These are phyloP conservation scores for Aegilops tauschii DNA, from an alignment of 176 grass and related monocot genomes.

Conservation along the genomic window DNA sequence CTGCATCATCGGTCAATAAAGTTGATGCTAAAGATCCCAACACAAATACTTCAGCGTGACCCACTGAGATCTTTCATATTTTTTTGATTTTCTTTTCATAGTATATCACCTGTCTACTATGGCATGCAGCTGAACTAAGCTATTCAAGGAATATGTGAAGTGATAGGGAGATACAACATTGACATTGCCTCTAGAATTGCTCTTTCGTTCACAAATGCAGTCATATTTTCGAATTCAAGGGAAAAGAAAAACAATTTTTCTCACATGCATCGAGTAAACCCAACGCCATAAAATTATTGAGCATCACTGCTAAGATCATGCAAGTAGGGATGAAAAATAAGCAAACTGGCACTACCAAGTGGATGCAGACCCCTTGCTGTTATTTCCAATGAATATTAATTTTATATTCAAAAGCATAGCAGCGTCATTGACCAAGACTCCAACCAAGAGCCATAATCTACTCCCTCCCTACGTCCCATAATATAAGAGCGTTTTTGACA, in stretches of 20 bases:
- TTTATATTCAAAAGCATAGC: not conserved
- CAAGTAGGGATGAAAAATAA: not conserved
- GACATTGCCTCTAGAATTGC: not conserved
- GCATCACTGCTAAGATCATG: not conserved
- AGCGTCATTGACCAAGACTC: not conserved
- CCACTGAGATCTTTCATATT: not conserved
- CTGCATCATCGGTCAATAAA: not conserved
- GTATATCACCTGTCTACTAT: not conserved
- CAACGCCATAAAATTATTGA: not conserved
- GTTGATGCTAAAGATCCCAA: not conserved
- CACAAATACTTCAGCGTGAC: not conserved
- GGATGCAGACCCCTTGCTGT: not conserved
- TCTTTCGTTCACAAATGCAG: not conserved
- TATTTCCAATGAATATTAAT: not conserved
- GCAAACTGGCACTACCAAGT: too few species aligned
- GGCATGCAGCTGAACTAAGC: not conserved
- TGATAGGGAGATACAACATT: not conserved
- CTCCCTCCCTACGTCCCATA: too few species aligned
- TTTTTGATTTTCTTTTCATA: not conserved
- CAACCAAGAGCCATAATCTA: not conserved
- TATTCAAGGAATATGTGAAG: not conserved
- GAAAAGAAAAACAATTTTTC: not conserved
- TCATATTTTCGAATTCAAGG: not conserved
- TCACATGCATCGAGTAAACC: not conserved
- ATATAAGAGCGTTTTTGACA: too few species aligned